Evolutionary conservation across 257 asterid genomes (phyloP), one percentile per base, ranked within the genome.

Genomic region (Thymus quinquecostatus): DNA sequence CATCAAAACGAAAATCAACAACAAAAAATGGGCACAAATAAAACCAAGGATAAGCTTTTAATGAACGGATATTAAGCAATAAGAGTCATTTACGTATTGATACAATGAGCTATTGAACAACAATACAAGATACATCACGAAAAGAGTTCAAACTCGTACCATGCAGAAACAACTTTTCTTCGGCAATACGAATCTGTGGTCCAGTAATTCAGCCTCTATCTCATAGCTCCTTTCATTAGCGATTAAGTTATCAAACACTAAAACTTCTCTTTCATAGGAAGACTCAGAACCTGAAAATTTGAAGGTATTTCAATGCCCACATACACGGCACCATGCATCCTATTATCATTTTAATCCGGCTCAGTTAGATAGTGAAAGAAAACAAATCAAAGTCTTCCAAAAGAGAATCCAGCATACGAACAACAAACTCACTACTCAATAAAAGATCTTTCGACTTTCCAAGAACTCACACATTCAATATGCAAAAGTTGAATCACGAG

Each of bases 131-230:
- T 34, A 49, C 36, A 32, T 11, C 32, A 3, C n/a, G 28, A 56
- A 28, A 29, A 69, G 47, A 66, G 65, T 64, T 64, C 8, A 8
- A 21, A 40, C 32, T 51, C 84, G 44, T 82, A 93, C 98, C 99
- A 89, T 94, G 70, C 77, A 85, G 69, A 94, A 88, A 74, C 91
- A 85, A 79, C 96, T 87, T 28, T 74, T 77, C 81, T 79, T 81
- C 12, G 99, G 97, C 67, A 94, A 70, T 60, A 91, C 81, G 75
- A 76, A 94, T 56, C 74, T 83, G 83, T 71, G 80, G 76, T 78
- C 82, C 74, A 85, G 81, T 21, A 89, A 50, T 70, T 89, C 89
- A 69, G 95, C 94, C 79, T 86, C 92, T 70, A 77, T 62, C 21
- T 91, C 98, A 58, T 21, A 45, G 59, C 62, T 80, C 45, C 74